These are phyloP conservation scores for Fusarium sp. DNA, from an alignment of 2,329 filamentous ascomycete species.

Conservation along the genomic window DNA sequence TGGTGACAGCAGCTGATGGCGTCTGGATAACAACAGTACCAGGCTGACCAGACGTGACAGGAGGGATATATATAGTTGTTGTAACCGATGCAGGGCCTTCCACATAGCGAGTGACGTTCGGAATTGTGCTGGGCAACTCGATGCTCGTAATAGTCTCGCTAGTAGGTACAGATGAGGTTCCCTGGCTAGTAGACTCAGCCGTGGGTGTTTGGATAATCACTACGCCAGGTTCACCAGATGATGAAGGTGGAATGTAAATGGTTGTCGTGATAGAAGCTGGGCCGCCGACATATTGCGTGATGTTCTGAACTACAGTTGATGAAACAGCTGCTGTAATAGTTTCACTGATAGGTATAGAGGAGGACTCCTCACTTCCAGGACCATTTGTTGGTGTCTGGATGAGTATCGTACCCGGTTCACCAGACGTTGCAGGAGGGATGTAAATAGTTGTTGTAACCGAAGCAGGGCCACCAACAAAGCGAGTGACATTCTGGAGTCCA, in stretches of 20 bases:
- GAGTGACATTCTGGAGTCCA: conserved; percentile 6
- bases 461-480: conserved; percentile 5
- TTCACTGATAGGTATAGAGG: too few species aligned
- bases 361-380: too few species aligned
- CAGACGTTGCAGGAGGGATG: conserved; percentile 3
- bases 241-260: background rate
- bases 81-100: conserved; percentile 14
- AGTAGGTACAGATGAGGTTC: too few species aligned
- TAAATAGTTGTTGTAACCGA: conserved; percentile 9
- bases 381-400: conserved; percentile 12
- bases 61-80: conserved; percentile 10
- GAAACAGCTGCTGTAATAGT: background rate
- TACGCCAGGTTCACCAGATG: background rate
- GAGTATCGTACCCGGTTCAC: conserved; percentile 11
- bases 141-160: too few species aligned
- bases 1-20: background rate
- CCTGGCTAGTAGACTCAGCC: too few species aligned
- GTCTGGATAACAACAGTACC: conserved; percentile 22
- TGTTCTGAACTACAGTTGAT: background rate
- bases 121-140: background rate
- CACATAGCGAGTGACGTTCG: conserved; percentile 5
- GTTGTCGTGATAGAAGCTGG: background rate
- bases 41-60: conserved; percentile 3
- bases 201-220: conserved; percentile 14
- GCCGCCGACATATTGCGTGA: conserved; percentile 6